Base-by-base conservation (phyloP, 116 monocot species). In the Papilionanthe hybrid region DNA sequence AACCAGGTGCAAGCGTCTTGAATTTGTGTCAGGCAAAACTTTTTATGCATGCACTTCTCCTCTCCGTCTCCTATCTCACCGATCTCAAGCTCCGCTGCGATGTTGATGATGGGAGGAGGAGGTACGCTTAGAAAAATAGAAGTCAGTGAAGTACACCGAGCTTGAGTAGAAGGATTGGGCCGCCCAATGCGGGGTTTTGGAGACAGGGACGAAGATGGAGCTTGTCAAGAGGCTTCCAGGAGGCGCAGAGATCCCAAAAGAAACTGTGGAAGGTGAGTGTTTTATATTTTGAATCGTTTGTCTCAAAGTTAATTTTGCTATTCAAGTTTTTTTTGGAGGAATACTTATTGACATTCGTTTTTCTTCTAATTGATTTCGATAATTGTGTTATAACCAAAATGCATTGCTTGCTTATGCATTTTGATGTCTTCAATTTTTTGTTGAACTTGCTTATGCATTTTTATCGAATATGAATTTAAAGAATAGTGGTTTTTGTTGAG, bases 81-180 rank as follows among this genome's bases (percentile, higher is more conserved):
- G n/a, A n/a, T n/a, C n/a, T n/a, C n/a, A n/a, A n/a, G n/a, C n/a
- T n/a, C n/a, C n/a, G n/a, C n/a, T n/a, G n/a, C n/a, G 82, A 69
- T 49, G 20, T 49, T 27, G 42, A 58, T 47, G 74, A 75, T 22
- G 65, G 49, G 28, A 19, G 42, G 20, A 73, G 19, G 44, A 73
- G 45, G 50, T 23, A n/a, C 44, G 17, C 27, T 32, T 78, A 75
- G 57, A 66, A 11, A 72, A 63, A n/a, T 88, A 86, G 30, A 82
- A 82, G 81, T 63, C 88, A 23, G 56, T 47, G 79, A 81, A 72
- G 55, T 90, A 89, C 90, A 77, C 83, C 4, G 79, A 87, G 22
- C 77, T 75, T 15, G 90, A 91, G 72, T 76, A 93, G 75, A 83
- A 88, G 43, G 80, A 81, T n/a, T 32, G 84, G 63, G 91, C 93